Evolutionary conservation across 75 land plant species (phyloP), one percentile per base, ranked within the genome.

Genomic region (Selaginella moellendorffii): DNA sequence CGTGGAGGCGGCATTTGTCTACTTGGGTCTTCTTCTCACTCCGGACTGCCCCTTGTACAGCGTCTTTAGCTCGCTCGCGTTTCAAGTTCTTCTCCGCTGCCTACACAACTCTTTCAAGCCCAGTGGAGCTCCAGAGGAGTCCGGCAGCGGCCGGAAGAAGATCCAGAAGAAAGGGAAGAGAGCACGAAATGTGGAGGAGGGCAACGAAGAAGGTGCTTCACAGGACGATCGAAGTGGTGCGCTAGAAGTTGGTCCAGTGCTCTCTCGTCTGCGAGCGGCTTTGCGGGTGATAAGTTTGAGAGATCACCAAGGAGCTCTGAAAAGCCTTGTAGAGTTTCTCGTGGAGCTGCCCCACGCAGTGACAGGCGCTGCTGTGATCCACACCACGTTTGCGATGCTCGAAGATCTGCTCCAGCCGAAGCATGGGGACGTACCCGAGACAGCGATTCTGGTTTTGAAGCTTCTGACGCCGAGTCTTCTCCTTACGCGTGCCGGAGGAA

Each of bases 11-110:
- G 81, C 80, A 9, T 72, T 77, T 23, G 65, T 76, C 8, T 85
- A 79, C 67, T 54, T 85, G 30, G 74, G 76, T 22, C 10, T 82
- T 14, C 65, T 85, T 23, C 76, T 77, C 25, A 65, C 74, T 29
- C 79, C 77, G 0, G 81, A 71, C 2, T 75, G 80, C 29, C 88
- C 88, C 10, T 68, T 73, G 29, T 79, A 81, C 76, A 77, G 82
- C 29, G 73, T 82, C 20, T 81, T 82, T 53, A 82, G 78, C 24
- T 85, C 82, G 1, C 59, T 85, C 18, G 64, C 80, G 0, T 85
- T 85, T 62, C 73, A 74, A 28, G 67, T 81, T 1, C 65, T 85
- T 17, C 76, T 77, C 14, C 78, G 80, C 30, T 74, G 76, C 31
- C 27, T 85, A 18, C 78, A 78, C 36, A 63, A 63, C 12, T 36